These are phyloP conservation scores for Eutypella sp. DNA, from an alignment of 2,329 filamentous ascomycete genomes.

Conservation along the genomic window DNA sequence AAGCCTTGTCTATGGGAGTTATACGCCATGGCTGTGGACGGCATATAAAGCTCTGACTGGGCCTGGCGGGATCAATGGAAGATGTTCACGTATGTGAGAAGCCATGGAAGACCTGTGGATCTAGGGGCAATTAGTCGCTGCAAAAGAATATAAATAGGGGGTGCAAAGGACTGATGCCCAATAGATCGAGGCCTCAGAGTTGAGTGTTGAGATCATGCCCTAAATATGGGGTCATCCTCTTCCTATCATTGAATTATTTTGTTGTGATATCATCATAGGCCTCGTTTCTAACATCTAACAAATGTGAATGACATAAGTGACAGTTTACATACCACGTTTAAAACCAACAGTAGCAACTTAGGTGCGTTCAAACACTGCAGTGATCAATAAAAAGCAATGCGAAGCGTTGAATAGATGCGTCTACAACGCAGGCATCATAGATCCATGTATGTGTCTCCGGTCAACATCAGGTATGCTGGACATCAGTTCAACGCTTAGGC, in stretches of 20 bases:
- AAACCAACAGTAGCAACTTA: too few relatives aligned
- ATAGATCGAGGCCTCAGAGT: background rate
- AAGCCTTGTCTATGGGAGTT: too few relatives aligned
- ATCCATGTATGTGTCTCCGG: too few relatives aligned
- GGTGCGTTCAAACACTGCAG: background rate
- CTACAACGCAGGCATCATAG: too few relatives aligned
- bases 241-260: background rate
- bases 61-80: too few relatives aligned
- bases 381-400: background rate
- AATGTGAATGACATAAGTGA: background rate
- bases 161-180: background rate
- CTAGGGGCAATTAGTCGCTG: background rate
- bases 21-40: too few relatives aligned
- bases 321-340: too few relatives aligned
- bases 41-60: too few relatives aligned
- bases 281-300: background rate
- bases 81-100: too few relatives aligned
- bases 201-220: background rate
- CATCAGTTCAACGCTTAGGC: too few relatives aligned
- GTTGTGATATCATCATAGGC: background rate
- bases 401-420: background rate
- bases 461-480: too few relatives aligned
- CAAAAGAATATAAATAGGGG: background rate
- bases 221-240: conserved; percentile 1
- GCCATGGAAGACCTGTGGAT: too few relatives aligned